Percentiles rank a stretch among this genome's conserved stretches.
Conservation (phyloP, 2,329 filamentous ascomycete species). For the Rhynchosporium secalis region DNA sequence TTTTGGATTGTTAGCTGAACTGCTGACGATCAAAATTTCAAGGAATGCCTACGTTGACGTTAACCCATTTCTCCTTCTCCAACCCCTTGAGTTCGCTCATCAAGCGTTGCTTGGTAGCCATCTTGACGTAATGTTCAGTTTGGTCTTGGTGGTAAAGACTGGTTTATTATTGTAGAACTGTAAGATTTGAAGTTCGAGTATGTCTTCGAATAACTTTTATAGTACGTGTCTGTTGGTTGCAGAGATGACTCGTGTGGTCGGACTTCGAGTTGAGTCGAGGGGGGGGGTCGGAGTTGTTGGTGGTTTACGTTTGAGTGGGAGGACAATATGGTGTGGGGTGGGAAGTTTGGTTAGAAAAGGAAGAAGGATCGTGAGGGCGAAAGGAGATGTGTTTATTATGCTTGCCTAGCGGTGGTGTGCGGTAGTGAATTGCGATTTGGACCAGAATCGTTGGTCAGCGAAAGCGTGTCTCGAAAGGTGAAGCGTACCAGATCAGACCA, state of each 20-base stretch:
- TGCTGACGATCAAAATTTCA: not conserved
- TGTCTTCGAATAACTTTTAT: not conserved
- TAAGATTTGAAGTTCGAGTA: not conserved
- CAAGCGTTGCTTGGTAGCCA: constrained; percentile 65
- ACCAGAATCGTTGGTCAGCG: constrained; percentile 4
- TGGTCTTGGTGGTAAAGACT: constrained; percentile 23
- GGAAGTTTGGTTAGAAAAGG: not conserved
- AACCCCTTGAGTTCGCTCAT: constrained; percentile 86
- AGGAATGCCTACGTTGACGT: constrained; percentile 73
- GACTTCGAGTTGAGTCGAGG: constrained; percentile 3
- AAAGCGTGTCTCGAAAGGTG: not conserved
- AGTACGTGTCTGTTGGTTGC: constrained; percentile 1
- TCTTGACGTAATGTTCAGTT: constrained; percentile 16
- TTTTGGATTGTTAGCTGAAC: constrained; percentile 26
- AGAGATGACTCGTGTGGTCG: constrained; percentile 19
- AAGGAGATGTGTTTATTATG: not conserved
- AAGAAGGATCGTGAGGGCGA: not conserved
- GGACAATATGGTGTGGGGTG: not conserved
- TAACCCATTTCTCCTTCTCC: constrained; percentile 88
- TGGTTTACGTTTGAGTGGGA: not conserved
- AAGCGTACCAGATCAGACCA: not conserved
- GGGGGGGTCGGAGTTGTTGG: constrained; percentile 1
- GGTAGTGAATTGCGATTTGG: not conserved
- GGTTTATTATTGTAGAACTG: not conserved
- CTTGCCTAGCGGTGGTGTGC: not conserved